Evolutionary conservation across 345 rosid genomes (phyloP), one percentile per base, ranked within the genome.

Genomic region (Acer yangbiense): DNA sequence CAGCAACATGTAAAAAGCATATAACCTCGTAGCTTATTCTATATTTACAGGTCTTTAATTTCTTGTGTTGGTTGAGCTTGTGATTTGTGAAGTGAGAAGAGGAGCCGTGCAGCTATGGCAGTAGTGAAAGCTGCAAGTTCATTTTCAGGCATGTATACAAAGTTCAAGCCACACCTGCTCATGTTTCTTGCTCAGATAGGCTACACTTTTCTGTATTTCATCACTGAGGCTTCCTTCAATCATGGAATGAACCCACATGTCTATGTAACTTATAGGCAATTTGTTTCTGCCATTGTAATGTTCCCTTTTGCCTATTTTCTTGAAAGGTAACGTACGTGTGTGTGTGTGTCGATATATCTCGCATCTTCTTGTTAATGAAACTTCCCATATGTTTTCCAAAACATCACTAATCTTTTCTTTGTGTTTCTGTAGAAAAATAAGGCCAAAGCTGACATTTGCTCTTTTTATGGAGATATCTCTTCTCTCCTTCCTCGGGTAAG

Each of bases 181-280:
- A 90, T 92, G 93, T 55, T 81, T 63, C 74, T 87, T 48, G 18
- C 81, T 68, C 92, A 90, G 74, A 9, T 85, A 17, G 89, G 87
- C 35, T 90, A 85, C 76, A 83, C 90, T 58, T 82, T 89, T 69
- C 86, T 87, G 16, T 92, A 92, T 69, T 79, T 89, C 62, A 84
- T 88, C 71, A 85, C 94, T 0, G 91, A 92, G 76, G 94, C 91
- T 41, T 88, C 94, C 61, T 90, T 92, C 85, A 82, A 87, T 27
- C 92, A 86, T 72, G 94, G 94, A 17, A 81, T 92, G 92, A 88
- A 91, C 77, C 93, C 93, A 71, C 88, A 91, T 72, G 92, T 90
- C 78, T 88, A 86, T 79, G 23, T 92, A 41, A 92, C 96, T 52
- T 90, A 92, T 35, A 84, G 96, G 14, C 89, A 92, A 64, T 74